Evolutionary conservation across 2,329 filamentous ascomycete species (phyloP).

Genomic region (Aspergillus pseudotamarii): DNA sequence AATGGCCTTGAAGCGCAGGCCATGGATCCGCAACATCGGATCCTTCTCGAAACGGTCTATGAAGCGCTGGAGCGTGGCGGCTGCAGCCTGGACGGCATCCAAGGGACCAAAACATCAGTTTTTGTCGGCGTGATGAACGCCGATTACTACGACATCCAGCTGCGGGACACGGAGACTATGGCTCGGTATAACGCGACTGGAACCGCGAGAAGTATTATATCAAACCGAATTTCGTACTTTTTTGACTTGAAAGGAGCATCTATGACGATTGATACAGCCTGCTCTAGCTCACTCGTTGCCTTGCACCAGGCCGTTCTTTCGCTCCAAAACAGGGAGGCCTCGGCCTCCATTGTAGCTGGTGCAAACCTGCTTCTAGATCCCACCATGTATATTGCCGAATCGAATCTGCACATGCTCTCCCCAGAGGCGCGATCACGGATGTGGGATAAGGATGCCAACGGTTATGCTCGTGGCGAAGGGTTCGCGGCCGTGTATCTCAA

Average conservation of each 20-base stretch:
- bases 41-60: constrained; percentile 31
- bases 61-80: constrained; percentile 29
- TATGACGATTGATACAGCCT: constrained; percentile 52
- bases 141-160: constrained; percentile 28
- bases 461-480: constrained; percentile 58
- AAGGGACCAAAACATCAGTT: constrained; percentile 29
- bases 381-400: constrained; percentile 35
- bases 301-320: constrained; percentile 39
- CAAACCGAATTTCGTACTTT: constrained; percentile 28
- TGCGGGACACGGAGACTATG: constrained; percentile 26
- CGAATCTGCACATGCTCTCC: constrained; percentile 50
- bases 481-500: constrained; percentile 57
- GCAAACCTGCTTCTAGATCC: constrained; percentile 33
- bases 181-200: constrained; percentile 33
- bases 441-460: constrained; percentile 51
- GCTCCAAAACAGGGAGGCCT: constrained; percentile 32
- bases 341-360: constrained; percentile 27
- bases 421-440: constrained; percentile 53
- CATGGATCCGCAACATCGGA: constrained; percentile 26
- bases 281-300: constrained; percentile 46
- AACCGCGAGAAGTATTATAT: constrained; percentile 39
- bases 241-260: constrained; percentile 41
- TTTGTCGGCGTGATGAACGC: constrained; percentile 32
- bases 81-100: constrained; percentile 26
- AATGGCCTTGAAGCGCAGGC: too few relatives aligned